Evolutionary conservation across 2,329 filamentous ascomycete genomes (phyloP).

Genomic region (Blumeriella jaapii): DNA sequence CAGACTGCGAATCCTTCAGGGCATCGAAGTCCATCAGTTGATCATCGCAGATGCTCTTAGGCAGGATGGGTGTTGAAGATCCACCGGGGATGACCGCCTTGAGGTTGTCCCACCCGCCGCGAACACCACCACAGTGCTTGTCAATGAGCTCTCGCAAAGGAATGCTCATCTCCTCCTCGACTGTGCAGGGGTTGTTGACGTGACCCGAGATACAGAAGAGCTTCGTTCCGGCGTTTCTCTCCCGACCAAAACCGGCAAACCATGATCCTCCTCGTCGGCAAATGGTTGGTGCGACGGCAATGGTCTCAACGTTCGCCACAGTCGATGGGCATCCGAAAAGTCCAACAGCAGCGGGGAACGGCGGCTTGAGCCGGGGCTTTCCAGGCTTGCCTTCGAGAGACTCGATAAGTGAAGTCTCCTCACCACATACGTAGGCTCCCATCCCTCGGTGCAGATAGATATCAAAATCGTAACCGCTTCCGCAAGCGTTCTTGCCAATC

Average conservation of each 20-base stretch:
- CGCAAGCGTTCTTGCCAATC: constrained; percentile 97
- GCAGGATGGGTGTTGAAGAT: constrained; percentile 90
- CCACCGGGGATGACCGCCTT: constrained; percentile 91
- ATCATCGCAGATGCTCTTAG: constrained; percentile 80
- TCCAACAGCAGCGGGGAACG: constrained; percentile 93
- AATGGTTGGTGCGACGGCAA: constrained; percentile 92
- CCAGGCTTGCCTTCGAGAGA: constrained; percentile 97
- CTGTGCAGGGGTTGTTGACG: constrained; percentile 96
- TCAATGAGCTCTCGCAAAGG: constrained; percentile 92
- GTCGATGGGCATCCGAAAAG: constrained; percentile 97
- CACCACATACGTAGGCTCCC: constrained; percentile 95
- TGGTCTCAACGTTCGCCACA: constrained; percentile 94
- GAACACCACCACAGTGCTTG: constrained; percentile 93
- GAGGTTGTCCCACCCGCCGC: constrained; percentile 95
- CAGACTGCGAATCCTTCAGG: constrained; percentile 93
- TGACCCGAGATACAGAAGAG: constrained; percentile 97
- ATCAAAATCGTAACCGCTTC: constrained; percentile 94
- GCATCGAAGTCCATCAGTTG: constrained; percentile 99
- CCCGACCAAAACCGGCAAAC: constrained; percentile 90
- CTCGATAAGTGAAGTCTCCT: constrained; percentile 97
- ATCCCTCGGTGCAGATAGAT: constrained; percentile 93
- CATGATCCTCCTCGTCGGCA: constrained; percentile 83
- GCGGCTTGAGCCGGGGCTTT: constrained; percentile 96
- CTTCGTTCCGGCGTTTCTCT: constrained; percentile 95
- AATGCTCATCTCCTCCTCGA: constrained; percentile 99